A percentile compares a stretch with the other conserved stretches of the same genome.
Evolutionary conservation across 2,329 filamentous ascomycete species (phyloP).

Genomic region (Claviceps pazoutovae): DNA sequence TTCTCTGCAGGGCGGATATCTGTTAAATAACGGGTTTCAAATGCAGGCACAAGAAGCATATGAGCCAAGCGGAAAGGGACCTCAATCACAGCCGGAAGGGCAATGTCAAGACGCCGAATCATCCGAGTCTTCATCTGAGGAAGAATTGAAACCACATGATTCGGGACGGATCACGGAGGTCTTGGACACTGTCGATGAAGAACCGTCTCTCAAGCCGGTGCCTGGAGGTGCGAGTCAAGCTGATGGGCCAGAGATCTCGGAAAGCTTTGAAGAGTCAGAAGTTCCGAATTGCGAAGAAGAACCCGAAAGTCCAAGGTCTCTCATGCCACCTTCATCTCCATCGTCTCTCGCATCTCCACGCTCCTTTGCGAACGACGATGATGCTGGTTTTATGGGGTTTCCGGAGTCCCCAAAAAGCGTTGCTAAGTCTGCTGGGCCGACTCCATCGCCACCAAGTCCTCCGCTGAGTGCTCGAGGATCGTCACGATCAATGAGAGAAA

Average conservation of each 20-base stretch:
- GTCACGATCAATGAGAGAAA: not conserved
- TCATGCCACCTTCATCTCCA: not conserved
- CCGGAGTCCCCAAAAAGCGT: constrained; percentile 1
- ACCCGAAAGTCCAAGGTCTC: not conserved
- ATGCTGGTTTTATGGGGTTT: constrained; percentile 1
- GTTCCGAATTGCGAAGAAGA: not conserved
- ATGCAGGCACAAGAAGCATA: constrained; percentile 1
- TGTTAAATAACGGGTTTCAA: constrained; percentile 3
- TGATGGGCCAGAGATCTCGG: not conserved
- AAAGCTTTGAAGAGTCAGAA: not conserved
- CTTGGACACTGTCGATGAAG: not conserved
- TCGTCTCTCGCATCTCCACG: not conserved
- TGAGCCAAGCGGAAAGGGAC: not conserved
- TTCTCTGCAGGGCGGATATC: constrained; percentile 5
- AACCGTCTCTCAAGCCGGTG: not conserved
- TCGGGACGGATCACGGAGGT: constrained; percentile 3
- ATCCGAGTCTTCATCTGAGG: not conserved
- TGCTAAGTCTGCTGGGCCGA: not conserved
- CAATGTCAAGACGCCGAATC: no score
- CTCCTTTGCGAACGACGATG: not conserved
- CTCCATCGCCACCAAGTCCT: constrained; percentile 3
- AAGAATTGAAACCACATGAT: not conserved
- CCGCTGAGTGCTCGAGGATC: not conserved
- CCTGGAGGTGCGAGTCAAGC: not conserved
- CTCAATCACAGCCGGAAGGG: not conserved